Evolutionary conservation across 2,329 filamentous ascomycete species (phyloP), one percentile per base, ranked within the genome.

Genomic region (Hypoxylon rubiginosum): DNA sequence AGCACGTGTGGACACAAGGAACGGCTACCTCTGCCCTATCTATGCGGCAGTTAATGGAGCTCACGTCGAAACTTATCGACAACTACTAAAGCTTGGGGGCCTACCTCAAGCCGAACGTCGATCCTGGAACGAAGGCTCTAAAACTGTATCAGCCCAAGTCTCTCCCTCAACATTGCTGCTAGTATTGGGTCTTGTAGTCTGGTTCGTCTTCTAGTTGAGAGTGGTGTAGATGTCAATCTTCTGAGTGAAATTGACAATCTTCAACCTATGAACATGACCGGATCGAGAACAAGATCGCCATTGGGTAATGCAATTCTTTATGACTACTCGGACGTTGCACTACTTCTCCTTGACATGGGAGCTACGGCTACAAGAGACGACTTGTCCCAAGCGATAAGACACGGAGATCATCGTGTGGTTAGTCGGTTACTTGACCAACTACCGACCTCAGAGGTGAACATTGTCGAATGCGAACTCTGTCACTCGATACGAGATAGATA

Each of bases 71-170:
- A 43, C 46, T 15, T 59, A 48, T 13, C 34, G 48, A 36, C 48
- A 45, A 26, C 56, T 59, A 52, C 17, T 59, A 10, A 13, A 32
- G 24, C 56, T 59, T 36, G 56, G 56, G 26, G n/a, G 48, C 30
- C 52, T 48, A 9, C 36, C 36, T 15, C 24, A 52, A 17, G n/a
- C 56, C 28, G 36, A 52, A 21, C 51, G 32, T 9, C 55, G 55
- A n/a, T n/a, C n/a, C n/a, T n/a, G n/a, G n/a, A n/a, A 34, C 30
- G 8, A 34, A 34, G 2, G 10, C 10, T 34, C 7, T 9, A 30
- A 4, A 30, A 30, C 28, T 30, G n/a, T 30, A 9, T 30, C 28
- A 30, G 28, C 30, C 30, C 24, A 24, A 15, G 0, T 52, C 8
- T 59, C 56, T 15, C 56, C 56, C 15, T 4, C 52, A 26, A 59